Evolutionary conservation across 768 basidiomycete species (phyloP).

Genomic region (Pholiota molesta): DNA sequence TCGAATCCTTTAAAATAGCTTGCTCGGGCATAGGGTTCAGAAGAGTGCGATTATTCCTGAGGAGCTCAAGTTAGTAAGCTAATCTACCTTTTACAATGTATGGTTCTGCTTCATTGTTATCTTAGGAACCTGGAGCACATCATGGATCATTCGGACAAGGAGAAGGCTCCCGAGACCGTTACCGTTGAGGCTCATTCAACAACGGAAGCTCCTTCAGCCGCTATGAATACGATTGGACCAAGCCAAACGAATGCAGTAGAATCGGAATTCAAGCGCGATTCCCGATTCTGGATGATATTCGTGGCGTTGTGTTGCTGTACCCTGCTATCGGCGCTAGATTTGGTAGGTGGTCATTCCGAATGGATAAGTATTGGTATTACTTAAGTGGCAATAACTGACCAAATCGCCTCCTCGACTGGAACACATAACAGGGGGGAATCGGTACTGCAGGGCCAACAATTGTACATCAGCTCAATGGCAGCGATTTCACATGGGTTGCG

Average conservation of each 20-base stretch:
- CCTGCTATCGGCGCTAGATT: conserved; percentile 20
- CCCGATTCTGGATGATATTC: conserved; percentile 17
- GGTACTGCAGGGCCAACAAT: conserved; percentile 47
- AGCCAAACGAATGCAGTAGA: neutral
- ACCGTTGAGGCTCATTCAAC: neutral
- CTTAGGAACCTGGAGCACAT: neutral
- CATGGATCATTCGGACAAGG: neutral
- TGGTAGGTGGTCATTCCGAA: conserved; percentile 13
- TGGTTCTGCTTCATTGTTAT: neutral
- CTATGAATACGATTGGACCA: neutral
- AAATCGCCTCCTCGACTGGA: neutral
- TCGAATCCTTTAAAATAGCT: neutral
- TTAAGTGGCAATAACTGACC: neutral
- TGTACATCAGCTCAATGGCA: conserved; percentile 36
- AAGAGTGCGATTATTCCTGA: neutral
- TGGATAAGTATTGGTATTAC: too few relatives aligned
- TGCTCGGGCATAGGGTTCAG: neutral
- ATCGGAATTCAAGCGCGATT: conserved; percentile 10
- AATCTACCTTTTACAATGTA: neutral
- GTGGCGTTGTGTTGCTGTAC: conserved; percentile 15
- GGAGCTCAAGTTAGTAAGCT: neutral
- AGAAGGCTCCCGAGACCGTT: neutral
- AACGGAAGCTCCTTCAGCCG: neutral
- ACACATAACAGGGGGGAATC: conserved; percentile 19
- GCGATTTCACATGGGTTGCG: conserved; percentile 48